phyloP scores from a whole-genome alignment of 2,329 filamentous ascomycete genomes.

The Colletotrichum shisoi region DNA sequence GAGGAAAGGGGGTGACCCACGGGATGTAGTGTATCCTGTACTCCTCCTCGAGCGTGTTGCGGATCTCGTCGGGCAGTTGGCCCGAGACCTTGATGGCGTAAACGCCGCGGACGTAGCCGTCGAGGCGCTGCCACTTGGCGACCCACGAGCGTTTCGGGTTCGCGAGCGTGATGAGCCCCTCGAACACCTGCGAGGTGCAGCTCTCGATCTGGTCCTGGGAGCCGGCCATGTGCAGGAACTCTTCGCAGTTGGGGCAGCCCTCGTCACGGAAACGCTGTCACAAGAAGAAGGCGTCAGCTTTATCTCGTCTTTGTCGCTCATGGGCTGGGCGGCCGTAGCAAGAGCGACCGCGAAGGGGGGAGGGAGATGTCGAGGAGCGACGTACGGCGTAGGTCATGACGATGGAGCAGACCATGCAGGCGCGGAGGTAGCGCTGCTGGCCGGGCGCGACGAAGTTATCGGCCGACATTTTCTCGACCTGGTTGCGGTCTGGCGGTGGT shows the following conservation, averaged over 20 bases:
- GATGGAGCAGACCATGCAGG: conserved; percentile 98
- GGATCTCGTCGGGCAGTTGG: conserved; percentile 72
- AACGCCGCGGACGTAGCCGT: conserved; percentile 85
- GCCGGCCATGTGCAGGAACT: conserved; percentile 82
- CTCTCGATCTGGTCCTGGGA: conserved; percentile 83
- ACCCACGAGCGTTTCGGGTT: conserved; percentile 91
- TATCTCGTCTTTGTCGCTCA: neutral
- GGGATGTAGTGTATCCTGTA: conserved; percentile 71
- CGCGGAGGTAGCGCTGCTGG: conserved; percentile 86
- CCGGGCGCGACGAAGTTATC: conserved; percentile 73
- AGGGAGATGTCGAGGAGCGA: conserved; percentile 36
- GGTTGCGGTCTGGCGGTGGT: neutral
- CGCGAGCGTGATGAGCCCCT: conserved; percentile 85
- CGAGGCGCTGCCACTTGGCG: conserved; percentile 92
- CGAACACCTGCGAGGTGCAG: conserved; percentile 95
- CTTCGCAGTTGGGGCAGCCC: conserved; percentile 97
- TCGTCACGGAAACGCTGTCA: conserved; percentile 80
- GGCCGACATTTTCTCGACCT: conserved; percentile 49
- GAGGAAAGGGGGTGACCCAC: conserved; percentile 54
- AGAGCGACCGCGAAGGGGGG: neutral
- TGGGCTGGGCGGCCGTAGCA: neutral
- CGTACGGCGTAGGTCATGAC: conserved; percentile 81
- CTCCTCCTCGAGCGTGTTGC: conserved; percentile 68
- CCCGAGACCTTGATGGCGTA: conserved; percentile 97
- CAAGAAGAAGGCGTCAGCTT: neutral